Percentiles rank a stretch among this genome's conserved stretches.
These are phyloP conservation scores for Beauveria sp. DNA, from an alignment of 2,329 filamentous ascomycete genomes.

Conservation along the genomic window DNA sequence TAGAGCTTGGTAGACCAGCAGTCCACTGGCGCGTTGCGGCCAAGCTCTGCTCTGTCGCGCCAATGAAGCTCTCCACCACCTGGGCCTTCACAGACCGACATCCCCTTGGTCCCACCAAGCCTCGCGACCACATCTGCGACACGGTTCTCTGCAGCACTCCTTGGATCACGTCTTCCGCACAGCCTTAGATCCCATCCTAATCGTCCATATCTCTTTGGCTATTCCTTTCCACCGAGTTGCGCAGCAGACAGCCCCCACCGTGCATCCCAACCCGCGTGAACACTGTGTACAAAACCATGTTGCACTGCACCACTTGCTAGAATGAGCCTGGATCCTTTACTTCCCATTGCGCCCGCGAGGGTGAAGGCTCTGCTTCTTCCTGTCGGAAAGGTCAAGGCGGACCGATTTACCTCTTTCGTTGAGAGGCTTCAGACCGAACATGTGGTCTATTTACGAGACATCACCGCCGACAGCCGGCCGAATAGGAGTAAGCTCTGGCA, in stretches of 20 bases:
- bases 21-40: no score
- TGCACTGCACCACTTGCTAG: slow-evolving; percentile 40
- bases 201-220: neutral
- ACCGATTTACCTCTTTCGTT: slow-evolving; percentile 72
- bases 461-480: slow-evolving; percentile 75
- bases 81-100: neutral
- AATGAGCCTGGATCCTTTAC: slow-evolving; percentile 84
- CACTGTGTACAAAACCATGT: neutral
- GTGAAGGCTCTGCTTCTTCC: slow-evolving; percentile 83
- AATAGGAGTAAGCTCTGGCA: slow-evolving; percentile 64
- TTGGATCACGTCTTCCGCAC: neutral
- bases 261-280: neutral
- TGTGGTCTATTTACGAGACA: slow-evolving; percentile 76
- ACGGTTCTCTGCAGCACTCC: neutral
- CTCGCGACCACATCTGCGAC: slow-evolving; percentile 3
- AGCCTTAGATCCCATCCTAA: neutral
- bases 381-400: slow-evolving; percentile 75
- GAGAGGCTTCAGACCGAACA: slow-evolving; percentile 70
- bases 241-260: neutral
- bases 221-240: neutral
- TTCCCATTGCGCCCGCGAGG: slow-evolving; percentile 85
- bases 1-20: no score
- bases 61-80: slow-evolving; percentile 5
- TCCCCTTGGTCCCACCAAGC: slow-evolving; percentile 6
- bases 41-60: neutral